These are phyloP conservation scores for Cylindrotheca closterium DNA, from an alignment of 108 stramenopile genomes.

Conservation along the genomic window DNA sequence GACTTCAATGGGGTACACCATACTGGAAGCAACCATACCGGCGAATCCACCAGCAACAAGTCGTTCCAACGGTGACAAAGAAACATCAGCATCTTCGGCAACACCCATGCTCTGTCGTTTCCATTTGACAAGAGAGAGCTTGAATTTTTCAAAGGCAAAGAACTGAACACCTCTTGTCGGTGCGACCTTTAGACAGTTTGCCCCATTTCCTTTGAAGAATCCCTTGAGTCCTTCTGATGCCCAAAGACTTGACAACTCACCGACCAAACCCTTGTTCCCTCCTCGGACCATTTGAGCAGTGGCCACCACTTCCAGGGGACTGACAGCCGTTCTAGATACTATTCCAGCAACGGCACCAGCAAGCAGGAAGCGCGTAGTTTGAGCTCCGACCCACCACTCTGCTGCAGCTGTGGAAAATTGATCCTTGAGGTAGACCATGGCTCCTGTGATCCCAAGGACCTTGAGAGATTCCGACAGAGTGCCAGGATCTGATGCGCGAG, in stretches of 20 bases:
- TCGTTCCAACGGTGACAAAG: neutral
- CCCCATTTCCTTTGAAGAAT: neutral
- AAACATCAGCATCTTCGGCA: neutral
- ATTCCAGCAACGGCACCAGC: conserved; percentile 1
- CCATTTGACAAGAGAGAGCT: neutral
- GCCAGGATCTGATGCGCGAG: neutral
- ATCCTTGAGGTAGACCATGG: neutral
- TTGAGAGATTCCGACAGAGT: neutral
- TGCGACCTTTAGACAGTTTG: neutral
- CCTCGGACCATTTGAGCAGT: neutral
- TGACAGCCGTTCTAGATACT: neutral
- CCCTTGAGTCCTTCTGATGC: neutral
- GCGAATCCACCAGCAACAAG: neutral
- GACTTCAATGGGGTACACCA: conserved; percentile 1
- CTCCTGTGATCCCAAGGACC: neutral
- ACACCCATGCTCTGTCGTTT: neutral
- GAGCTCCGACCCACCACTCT: neutral
- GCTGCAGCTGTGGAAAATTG: neutral
- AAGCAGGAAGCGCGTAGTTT: neutral
- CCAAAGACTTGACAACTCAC: neutral
- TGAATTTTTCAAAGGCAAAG: neutral
- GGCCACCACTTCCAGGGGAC: neutral
- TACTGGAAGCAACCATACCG: neutral
- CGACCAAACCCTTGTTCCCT: neutral
- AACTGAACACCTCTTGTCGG: neutral